phyloP scores from a whole-genome alignment of 352 stramenopile species.

The Globisporangium paddicum region DNA sequence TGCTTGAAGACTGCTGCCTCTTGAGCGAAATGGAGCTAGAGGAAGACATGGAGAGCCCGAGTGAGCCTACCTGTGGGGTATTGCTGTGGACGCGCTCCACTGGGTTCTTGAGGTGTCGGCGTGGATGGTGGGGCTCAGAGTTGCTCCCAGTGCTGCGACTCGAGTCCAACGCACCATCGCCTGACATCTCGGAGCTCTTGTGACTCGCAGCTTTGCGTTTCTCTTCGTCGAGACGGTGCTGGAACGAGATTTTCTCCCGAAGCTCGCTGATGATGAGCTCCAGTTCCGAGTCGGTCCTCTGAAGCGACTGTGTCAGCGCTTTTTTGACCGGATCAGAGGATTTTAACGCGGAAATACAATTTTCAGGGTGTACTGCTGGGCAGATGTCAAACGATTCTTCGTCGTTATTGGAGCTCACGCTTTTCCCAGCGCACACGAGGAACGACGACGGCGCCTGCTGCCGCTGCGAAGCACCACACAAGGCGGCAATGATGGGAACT shows the following conservation, averaged over 20 bases:
- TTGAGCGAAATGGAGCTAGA: constrained; percentile 3
- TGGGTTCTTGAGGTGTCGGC: constrained; percentile 61
- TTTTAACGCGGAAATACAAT: not conserved
- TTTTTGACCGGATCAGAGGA: constrained; percentile 2
- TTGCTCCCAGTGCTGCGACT: constrained; percentile 6
- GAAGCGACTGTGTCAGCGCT: constrained; percentile 3
- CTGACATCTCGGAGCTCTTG: not conserved
- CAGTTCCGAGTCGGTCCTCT: constrained; percentile 52
- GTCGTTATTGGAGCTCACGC: constrained; percentile 13
- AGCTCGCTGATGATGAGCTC: constrained; percentile 66
- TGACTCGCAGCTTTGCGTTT: constrained; percentile 2
- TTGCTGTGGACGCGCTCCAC: constrained; percentile 41
- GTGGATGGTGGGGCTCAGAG: constrained; percentile 12
- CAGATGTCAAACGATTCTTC: not conserved
- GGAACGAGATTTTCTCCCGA: constrained; percentile 46
- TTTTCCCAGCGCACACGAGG: constrained; percentile 9
- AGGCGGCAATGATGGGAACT: too few species aligned
- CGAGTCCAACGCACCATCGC: not conserved
- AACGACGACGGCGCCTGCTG: not conserved
- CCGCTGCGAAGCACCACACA: not conserved
- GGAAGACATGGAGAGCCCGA: not conserved
- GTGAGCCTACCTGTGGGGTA: not conserved
- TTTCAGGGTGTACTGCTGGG: not conserved
- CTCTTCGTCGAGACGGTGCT: constrained; percentile 19
- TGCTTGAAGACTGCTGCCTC: constrained; percentile 3